Evolutionary conservation across 2,329 filamentous ascomycete genomes (phyloP).

Genomic region (Cladobotryum mycophilum): DNA sequence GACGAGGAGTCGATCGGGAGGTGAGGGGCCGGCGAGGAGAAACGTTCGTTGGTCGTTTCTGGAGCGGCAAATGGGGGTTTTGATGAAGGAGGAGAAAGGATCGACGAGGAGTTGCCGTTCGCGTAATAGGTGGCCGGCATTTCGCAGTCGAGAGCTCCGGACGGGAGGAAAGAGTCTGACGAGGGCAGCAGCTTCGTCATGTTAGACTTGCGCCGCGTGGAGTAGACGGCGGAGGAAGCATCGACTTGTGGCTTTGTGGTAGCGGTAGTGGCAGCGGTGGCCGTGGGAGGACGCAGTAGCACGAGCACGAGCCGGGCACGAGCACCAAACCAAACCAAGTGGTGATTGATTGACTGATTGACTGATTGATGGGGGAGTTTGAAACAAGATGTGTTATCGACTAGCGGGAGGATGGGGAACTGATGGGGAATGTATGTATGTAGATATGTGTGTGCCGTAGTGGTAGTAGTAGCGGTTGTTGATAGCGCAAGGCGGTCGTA

Average conservation of each 20-base stretch:
- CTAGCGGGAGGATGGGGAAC: too few relatives aligned
- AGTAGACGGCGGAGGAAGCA: neutral
- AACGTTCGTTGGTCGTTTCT: neutral
- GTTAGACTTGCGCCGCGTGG: neutral
- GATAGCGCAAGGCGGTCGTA: too few relatives aligned
- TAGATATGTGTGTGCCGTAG: too few relatives aligned
- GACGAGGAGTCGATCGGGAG: neutral
- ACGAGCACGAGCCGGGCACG: neutral
- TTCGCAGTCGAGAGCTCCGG: conserved; percentile 27
- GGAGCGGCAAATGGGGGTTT: neutral
- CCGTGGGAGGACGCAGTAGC: neutral
- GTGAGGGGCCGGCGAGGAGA: neutral
- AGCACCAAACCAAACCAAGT: neutral
- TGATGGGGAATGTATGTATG: too few relatives aligned
- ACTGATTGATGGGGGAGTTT: too few relatives aligned
- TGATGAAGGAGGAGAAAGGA: conserved; percentile 4
- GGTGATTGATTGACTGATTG: too few relatives aligned
- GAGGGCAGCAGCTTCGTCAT: conserved; percentile 37
- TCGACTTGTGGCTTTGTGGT: neutral
- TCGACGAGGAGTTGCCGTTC: conserved; percentile 4
- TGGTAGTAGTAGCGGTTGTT: too few relatives aligned
- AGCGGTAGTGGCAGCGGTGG: too few relatives aligned
- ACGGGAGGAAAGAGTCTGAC: conserved; percentile 38
- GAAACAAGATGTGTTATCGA: too few relatives aligned
- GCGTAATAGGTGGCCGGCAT: conserved; percentile 6